Evolutionary conservation across 2,329 filamentous ascomycete species (phyloP).

Genomic region (Colletotrichum neosansevieriae): DNA sequence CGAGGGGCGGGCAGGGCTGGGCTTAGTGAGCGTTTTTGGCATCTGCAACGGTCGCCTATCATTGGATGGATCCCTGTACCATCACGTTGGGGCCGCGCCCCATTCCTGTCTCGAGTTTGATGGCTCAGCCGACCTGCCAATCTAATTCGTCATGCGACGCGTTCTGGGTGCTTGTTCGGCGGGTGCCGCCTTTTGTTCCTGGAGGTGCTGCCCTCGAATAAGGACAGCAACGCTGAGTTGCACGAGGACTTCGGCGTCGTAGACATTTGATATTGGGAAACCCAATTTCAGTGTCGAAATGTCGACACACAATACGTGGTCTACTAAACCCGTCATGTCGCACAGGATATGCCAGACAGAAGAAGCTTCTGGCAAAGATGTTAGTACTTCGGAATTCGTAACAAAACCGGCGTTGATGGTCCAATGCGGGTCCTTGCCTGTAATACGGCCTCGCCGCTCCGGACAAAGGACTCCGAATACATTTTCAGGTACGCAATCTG

Average conservation of each 20-base stretch:
- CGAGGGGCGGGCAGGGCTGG: constrained; percentile 1
- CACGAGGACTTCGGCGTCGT: too few relatives aligned
- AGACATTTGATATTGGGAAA: too few relatives aligned
- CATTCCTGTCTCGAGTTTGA: constrained; percentile 15
- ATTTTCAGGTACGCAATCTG: not conserved
- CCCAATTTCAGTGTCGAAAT: too few relatives aligned
- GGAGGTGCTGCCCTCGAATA: too few relatives aligned
- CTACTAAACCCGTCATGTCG: too few relatives aligned
- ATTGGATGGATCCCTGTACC: not conserved
- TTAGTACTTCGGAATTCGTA: too few relatives aligned
- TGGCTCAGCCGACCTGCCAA: constrained; percentile 17
- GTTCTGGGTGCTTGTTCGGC: not conserved
- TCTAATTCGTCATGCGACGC: constrained; percentile 12
- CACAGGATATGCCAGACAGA: too few relatives aligned
- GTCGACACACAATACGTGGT: too few relatives aligned
- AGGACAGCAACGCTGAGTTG: not conserved
- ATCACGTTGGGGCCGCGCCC: not conserved
- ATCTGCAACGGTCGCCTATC: constrained; percentile 1
- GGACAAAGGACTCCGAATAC: constrained; percentile 6
- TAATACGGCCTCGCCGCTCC: not conserved
- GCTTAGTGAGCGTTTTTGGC: not conserved
- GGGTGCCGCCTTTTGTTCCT: not conserved
- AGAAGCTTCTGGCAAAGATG: too few relatives aligned
- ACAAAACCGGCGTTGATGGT: not conserved
- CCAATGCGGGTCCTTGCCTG: not conserved